A percentile compares a stretch with the other conserved stretches of the same genome.
These are phyloP conservation scores for Sclerotinia trifoliorum DNA, from an alignment of 2,329 filamentous ascomycete genomes.

Conservation along the genomic window DNA sequence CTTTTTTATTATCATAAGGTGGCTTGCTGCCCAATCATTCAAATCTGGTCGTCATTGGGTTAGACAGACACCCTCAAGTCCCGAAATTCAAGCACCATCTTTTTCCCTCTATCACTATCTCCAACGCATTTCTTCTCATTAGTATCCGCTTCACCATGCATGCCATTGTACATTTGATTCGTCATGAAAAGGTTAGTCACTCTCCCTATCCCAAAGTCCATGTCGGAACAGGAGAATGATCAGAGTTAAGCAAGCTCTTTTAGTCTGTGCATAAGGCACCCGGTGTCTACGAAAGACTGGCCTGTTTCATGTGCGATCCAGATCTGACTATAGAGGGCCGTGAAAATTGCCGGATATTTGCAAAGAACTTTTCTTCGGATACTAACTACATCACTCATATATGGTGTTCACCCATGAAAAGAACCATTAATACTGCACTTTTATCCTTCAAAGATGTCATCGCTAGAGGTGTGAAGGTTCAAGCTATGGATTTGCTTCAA, in stretches of 20 bases:
- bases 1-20: not conserved
- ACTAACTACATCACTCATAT: not conserved
- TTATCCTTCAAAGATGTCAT: not conserved
- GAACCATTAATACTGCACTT: not conserved
- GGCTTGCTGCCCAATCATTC: not conserved
- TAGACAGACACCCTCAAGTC: not conserved
- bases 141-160: not conserved
- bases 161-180: not conserved
- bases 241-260: not conserved
- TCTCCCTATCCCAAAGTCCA: not conserved
- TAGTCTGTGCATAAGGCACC: not conserved
- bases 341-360: not conserved
- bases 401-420: slow-evolving; percentile 2
- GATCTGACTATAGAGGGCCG: not conserved
- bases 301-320: not conserved
- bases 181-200: not conserved
- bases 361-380: not conserved
- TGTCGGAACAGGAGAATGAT: not conserved
- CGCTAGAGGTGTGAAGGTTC: not conserved
- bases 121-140: not conserved
- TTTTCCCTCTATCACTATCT: not conserved
- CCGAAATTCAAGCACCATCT: not conserved
- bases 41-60: not conserved
- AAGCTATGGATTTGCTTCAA: not conserved
- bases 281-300: too few species aligned